Base-by-base conservation (phyloP, 257 asterid genomes). In the Nicotiana noctiflora region DNA sequence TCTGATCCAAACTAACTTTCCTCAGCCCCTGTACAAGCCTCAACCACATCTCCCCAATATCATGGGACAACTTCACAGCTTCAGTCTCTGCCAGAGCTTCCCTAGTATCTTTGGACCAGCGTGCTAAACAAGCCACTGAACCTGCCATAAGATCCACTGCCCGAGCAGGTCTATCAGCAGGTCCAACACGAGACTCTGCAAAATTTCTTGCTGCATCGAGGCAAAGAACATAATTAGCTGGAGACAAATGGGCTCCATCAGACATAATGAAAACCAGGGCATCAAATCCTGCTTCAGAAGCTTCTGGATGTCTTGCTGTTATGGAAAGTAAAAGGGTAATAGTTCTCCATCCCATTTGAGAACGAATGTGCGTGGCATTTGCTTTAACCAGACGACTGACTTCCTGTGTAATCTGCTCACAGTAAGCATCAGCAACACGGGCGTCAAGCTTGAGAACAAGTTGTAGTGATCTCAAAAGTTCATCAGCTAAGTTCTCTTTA, bases 381-480 rank as follows among this genome's bases (percentile, higher is more conserved):
- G 97, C 98, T 88, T 90, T 94, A 70, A 94, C 98, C 83, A 94
- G 84, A 27, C 96, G 97, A 79, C 85, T 89, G 61, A 94, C 98
- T 89, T 94, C 98, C 90, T 90, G 98, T 74, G 98, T 93, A 81
- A 94, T 93, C 86, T 94, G 98, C 88, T 94, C 97, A 82, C 98
- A 93, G 88, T 93, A 94, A 40, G 94, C 97, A 81, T 94, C 98
- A 17, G 97, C 98, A 61, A 94, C 98, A 23, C 98, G 89, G 0
- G 94, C 97, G 53, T 93, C 98, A 19, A 94, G 97, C 88, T 94
- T 94, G 82, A 93, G 96, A 81, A 93, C 98, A 23, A 92, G 87
- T 61, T 94, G 96, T 8, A 92, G 86, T 11, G 98, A 93, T 79
- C 96, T 88, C 83, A 94, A 84, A 68, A 93, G 93, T 77, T 93